These are phyloP conservation scores for Suillus decipiens DNA, from an alignment of 768 basidiomycete species.

Conservation along the genomic window DNA sequence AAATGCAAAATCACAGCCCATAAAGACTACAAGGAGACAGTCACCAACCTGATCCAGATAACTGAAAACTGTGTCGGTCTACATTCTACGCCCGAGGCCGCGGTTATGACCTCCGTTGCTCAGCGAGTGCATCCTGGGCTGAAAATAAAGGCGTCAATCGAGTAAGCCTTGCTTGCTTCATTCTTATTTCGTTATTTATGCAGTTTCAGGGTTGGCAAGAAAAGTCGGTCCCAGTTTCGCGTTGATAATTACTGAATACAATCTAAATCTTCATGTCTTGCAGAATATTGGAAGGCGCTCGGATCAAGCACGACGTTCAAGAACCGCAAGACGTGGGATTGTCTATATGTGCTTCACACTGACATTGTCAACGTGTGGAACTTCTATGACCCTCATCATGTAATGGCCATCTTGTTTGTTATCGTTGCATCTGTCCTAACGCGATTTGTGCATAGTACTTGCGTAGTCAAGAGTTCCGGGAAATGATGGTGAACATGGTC, in stretches of 20 bases:
- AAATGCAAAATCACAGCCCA: no score
- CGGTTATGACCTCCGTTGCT: constrained; percentile 5
- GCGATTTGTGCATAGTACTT: no score
- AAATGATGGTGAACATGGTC: no score
- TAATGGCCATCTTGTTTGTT: neutral
- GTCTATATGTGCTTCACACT: constrained; percentile 19
- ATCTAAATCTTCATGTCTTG: neutral
- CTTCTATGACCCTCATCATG: constrained; percentile 12
- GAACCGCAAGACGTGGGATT: neutral
- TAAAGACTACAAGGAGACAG: neutral
- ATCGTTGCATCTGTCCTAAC: no score
- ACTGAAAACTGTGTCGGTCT: neutral
- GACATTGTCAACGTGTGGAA: constrained; percentile 25
- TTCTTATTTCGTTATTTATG: neutral
- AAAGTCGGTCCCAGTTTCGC: constrained; percentile 6
- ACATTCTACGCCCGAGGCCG: neutral
- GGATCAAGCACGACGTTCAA: constrained; percentile 14
- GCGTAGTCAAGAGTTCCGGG: no score
- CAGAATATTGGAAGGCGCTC: constrained; percentile 23
- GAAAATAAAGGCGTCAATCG: constrained; percentile 11
- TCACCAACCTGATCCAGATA: neutral
- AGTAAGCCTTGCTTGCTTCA: neutral
- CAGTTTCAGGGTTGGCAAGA: constrained; percentile 1
- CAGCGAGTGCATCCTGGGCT: constrained; percentile 2
- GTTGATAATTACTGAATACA: neutral